Percentiles rank a stretch among this genome's conserved stretches.
phyloP scores from a whole-genome alignment of 345 rosid species.

The Sisymbrium altissimum region DNA sequence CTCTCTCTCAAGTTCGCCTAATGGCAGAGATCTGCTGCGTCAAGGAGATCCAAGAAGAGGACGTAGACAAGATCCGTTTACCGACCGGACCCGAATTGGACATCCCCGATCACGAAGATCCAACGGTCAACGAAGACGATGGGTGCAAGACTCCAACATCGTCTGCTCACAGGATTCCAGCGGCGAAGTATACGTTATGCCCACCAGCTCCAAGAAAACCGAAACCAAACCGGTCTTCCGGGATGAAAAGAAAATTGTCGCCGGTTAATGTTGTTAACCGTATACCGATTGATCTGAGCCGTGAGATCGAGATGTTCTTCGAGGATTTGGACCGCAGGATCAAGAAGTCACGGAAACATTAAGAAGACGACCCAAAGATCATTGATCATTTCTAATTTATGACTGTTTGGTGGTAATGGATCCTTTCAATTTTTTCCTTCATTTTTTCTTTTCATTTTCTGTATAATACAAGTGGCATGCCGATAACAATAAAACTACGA shows the following conservation, averaged over 20 bases:
- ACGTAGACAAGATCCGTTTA: constrained; percentile 29
- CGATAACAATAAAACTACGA: constrained; percentile 14
- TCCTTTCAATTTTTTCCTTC: constrained; percentile 9
- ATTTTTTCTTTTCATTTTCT: not conserved
- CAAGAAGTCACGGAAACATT: constrained; percentile 57
- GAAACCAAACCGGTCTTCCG: constrained; percentile 15
- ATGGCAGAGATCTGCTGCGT: constrained; percentile 35
- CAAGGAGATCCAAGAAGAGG: constrained; percentile 35
- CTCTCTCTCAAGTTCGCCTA: constrained; percentile 9
- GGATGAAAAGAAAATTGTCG: constrained; percentile 36
- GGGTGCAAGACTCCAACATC: constrained; percentile 69
- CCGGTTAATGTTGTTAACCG: constrained; percentile 20
- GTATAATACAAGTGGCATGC: constrained; percentile 18
- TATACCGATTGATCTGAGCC: constrained; percentile 41
- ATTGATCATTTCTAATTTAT: constrained; percentile 21
- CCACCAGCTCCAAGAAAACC: constrained; percentile 59
- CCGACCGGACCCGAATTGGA: constrained; percentile 28
- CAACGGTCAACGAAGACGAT: constrained; percentile 32
- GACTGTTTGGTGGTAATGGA: constrained; percentile 26
- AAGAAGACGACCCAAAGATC: not conserved
- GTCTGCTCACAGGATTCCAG: constrained; percentile 45
- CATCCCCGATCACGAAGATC: constrained; percentile 10
- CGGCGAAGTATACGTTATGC: constrained; percentile 33
- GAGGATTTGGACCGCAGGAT: constrained; percentile 41
- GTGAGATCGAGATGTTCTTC: constrained; percentile 47